A percentile compares a stretch with the other conserved stretches of the same genome.
phyloP scores from a whole-genome alignment of 805 yeast genomes.

The Kluyveromyces siamensis region DNA sequence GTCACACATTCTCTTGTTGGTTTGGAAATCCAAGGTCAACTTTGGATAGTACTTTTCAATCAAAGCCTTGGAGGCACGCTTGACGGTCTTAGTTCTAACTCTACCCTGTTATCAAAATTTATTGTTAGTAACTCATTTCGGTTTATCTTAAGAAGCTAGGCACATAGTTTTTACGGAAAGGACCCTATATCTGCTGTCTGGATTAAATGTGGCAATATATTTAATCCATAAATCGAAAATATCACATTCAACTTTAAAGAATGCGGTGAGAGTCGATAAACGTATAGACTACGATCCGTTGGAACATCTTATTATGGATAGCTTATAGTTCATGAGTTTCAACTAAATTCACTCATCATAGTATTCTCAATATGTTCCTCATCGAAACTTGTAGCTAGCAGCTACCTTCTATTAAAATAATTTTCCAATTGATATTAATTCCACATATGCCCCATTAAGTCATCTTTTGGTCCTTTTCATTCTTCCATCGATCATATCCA shows the following conservation, averaged over 20 bases:
- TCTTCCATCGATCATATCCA: not conserved
- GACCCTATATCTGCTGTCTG: not conserved
- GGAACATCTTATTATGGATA: too few species aligned
- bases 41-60: constrained; percentile 99
- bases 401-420: too few species aligned
- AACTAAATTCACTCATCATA: too few species aligned
- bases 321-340: too few species aligned
- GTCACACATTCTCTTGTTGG: constrained; percentile 98
- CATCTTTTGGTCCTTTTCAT: not conserved
- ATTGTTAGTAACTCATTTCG: constrained; percentile 13
- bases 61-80: constrained; percentile 99
- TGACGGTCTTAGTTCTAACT: constrained; percentile 99
- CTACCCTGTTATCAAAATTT: constrained; percentile 64
- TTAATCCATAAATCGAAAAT: too few species aligned
- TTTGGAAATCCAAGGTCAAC: constrained; percentile 98
- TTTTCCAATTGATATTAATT: too few species aligned
- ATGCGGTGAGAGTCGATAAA: too few species aligned
- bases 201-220: too few species aligned
- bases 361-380: too few species aligned
- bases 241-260: too few species aligned
- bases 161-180: not conserved
- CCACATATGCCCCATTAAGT: not conserved
- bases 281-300: too few species aligned
- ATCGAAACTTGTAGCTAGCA: too few species aligned
- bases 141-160: not conserved